phyloP scores from a whole-genome alignment of 73 alveolate species.

The Breviolum minutum region DNA sequence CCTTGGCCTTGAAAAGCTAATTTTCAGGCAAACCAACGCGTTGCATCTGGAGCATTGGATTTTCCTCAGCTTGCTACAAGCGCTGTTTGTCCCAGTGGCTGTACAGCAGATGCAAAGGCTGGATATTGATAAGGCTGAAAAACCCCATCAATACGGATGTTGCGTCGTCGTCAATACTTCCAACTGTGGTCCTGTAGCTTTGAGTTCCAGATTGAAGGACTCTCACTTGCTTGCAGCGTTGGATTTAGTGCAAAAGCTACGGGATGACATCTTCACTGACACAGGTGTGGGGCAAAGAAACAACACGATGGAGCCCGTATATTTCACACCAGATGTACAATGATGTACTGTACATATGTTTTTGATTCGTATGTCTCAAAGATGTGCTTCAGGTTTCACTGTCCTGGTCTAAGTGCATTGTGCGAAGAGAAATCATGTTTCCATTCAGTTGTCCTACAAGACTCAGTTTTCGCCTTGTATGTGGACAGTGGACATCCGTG shows the following conservation, averaged over 20 bases:
- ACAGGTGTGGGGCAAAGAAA: slow-evolving; percentile 26
- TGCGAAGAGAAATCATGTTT: no score
- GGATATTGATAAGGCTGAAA: no score
- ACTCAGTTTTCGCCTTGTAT: no score
- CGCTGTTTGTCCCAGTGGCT: slow-evolving; percentile 9
- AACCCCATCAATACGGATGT: no score
- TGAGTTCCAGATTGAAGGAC: background rate
- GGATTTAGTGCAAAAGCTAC: slow-evolving; percentile 56
- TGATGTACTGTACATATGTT: background rate
- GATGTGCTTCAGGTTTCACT: background rate
- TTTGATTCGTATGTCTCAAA: background rate
- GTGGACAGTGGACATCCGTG: no score
- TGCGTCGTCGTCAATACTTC: no score
- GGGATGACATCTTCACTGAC: slow-evolving; percentile 74
- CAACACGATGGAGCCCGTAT: background rate
- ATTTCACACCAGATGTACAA: no score
- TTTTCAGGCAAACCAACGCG: slow-evolving; percentile 5
- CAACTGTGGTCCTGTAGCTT: no score
- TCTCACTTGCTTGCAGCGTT: slow-evolving; percentile 69
- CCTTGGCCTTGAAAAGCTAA: background rate
- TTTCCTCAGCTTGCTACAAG: slow-evolving; percentile 9
- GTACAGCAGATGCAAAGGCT: background rate
- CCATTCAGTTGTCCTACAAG: no score
- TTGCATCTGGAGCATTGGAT: background rate
- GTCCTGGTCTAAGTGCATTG: background rate